phyloP scores from a whole-genome alignment of 345 rosid genomes.

The Draba incana region DNA sequence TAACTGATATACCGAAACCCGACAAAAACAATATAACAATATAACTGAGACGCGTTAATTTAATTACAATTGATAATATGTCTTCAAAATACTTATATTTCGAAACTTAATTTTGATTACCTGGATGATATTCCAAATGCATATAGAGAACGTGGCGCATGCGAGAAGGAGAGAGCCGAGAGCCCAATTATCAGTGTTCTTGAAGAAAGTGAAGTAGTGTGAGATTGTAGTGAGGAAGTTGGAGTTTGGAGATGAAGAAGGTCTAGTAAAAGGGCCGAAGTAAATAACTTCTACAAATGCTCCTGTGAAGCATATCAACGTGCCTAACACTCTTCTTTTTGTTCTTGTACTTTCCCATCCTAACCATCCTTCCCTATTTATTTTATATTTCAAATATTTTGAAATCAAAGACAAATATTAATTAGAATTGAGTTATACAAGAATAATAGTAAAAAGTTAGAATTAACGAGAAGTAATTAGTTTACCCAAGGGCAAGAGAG shows the following conservation, averaged over 20 bases:
- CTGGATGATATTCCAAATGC: constrained; percentile 73
- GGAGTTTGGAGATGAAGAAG: constrained; percentile 44
- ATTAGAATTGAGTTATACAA: not conserved
- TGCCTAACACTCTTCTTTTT: constrained; percentile 55
- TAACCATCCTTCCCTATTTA: constrained; percentile 46
- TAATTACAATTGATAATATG: not conserved
- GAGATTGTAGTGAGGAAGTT: constrained; percentile 40
- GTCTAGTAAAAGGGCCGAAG: constrained; percentile 58
- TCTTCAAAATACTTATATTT: not conserved
- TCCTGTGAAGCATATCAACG: constrained; percentile 59
- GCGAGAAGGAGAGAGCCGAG: constrained; percentile 74
- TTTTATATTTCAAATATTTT: not conserved
- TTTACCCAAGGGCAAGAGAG: constrained; percentile 58
- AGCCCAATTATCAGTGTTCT: constrained; percentile 60
- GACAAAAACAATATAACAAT: not conserved
- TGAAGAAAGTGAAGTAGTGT: constrained; percentile 55
- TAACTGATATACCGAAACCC: constrained; percentile 42
- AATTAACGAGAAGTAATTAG: constrained; percentile 5
- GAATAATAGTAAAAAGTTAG: not conserved
- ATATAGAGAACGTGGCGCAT: constrained; percentile 61
- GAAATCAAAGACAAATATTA: not conserved
- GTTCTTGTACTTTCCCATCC: constrained; percentile 54
- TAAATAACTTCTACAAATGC: constrained; percentile 55
- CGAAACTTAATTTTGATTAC: constrained; percentile 29
- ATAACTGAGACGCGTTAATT: not conserved